Evolutionary conservation across 768 basidiomycete species (phyloP).

Genomic region (Bullera alba): DNA sequence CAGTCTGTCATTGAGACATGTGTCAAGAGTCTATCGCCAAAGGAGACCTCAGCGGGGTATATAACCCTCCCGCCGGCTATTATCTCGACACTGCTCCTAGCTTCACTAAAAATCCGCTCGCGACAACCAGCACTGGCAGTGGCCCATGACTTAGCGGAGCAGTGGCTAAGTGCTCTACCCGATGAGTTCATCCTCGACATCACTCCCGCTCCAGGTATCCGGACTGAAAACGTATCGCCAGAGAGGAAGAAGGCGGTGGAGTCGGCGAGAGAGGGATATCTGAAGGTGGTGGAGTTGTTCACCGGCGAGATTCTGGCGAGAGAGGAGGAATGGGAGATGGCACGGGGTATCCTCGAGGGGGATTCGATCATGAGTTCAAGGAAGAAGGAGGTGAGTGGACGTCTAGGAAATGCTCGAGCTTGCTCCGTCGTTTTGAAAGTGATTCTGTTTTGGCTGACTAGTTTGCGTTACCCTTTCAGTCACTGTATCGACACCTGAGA

Average conservation of each 20-base stretch:
- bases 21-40: background rate
- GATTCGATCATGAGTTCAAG: constrained; percentile 31
- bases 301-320: constrained; percentile 31
- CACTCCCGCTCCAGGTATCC: background rate
- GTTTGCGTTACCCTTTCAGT: constrained; percentile 7
- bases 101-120: constrained; percentile 28
- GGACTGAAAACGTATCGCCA: background rate
- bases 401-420: background rate
- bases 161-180: constrained; percentile 27
- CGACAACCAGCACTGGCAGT: constrained; percentile 7
- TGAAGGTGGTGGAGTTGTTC: constrained; percentile 37
- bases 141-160: constrained; percentile 26
- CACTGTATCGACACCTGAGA: constrained; percentile 28
- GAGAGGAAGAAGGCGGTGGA: constrained; percentile 15
- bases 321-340: constrained; percentile 41
- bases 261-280: constrained; percentile 29
- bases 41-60: background rate
- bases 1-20: constrained; percentile 8
- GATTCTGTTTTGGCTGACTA: background rate
- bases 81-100: constrained; percentile 32
- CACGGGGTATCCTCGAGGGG: constrained; percentile 33
- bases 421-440: background rate
- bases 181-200: constrained; percentile 19
- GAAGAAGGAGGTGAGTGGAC: constrained; percentile 35
- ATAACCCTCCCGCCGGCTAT: constrained; percentile 22